Evolutionary conservation across 345 rosid species (phyloP).

Genomic region (Euphorbia tirucalli): DNA sequence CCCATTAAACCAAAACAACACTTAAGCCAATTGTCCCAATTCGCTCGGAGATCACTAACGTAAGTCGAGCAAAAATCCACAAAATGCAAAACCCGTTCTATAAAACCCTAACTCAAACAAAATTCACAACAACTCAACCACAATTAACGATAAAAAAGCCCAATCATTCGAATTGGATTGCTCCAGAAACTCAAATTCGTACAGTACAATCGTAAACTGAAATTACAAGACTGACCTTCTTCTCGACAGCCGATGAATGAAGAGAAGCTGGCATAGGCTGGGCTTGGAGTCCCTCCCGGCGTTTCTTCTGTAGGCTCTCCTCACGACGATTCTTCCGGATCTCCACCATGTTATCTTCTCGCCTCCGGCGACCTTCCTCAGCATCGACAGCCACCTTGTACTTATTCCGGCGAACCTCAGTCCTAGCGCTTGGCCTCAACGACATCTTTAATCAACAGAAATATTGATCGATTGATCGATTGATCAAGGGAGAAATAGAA

Average conservation of each 20-base stretch:
- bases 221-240: constrained; percentile 44
- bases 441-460: constrained; percentile 39
- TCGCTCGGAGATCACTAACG: too few relatives aligned
- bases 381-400: constrained; percentile 88
- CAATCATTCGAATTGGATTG: background rate
- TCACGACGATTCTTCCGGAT: constrained; percentile 83
- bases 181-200: background rate
- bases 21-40: background rate
- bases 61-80: background rate
- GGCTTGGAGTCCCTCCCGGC: constrained; percentile 74
- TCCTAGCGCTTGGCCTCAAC: constrained; percentile 69
- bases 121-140: background rate
- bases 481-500: background rate
- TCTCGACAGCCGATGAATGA: constrained; percentile 51
- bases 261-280: constrained; percentile 42
- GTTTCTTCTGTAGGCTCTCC: constrained; percentile 83
- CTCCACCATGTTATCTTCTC: constrained; percentile 95
- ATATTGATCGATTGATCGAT: background rate
- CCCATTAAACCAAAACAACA: background rate
- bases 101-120: background rate
- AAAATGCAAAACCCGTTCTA: background rate
- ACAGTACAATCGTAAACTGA: background rate
- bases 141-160: background rate
- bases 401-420: constrained; percentile 66
- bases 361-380: constrained; percentile 78